Conservation (phyloP, 1,139 yeast genomes). For the Lodderomyces pseudojiufengensis region DNA sequence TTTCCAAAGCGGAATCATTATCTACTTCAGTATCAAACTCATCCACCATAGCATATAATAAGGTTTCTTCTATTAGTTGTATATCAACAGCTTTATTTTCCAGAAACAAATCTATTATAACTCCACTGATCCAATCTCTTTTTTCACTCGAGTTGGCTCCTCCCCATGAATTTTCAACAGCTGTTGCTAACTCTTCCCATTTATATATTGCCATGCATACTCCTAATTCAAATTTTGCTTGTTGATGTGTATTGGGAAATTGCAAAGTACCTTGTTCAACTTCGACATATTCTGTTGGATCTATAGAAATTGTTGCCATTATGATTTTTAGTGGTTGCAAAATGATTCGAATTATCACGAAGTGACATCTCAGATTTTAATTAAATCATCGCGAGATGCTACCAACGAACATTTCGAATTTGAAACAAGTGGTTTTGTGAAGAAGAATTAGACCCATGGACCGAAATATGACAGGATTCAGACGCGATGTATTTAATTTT, state of each 20-base stretch:
- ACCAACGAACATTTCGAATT: too few relatives aligned
- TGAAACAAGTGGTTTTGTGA: too few relatives aligned
- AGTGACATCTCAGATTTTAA: too few relatives aligned
- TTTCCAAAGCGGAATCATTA: conserved; percentile 78
- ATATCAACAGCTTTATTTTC: conserved; percentile 61
- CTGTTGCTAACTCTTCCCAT: conserved; percentile 87
- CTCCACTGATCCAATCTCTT: conserved; percentile 91
- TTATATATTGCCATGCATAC: conserved; percentile 82
- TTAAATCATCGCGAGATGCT: too few relatives aligned
- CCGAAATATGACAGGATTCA: too few relatives aligned
- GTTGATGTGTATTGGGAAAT: conserved; percentile 62
- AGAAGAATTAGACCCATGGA: too few relatives aligned
- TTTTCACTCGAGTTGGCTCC: conserved; percentile 88
- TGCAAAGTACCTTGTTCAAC: conserved; percentile 40
- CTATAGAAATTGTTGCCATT: conserved; percentile 23
- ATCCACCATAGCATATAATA: conserved; percentile 87
- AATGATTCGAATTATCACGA: too few relatives aligned
- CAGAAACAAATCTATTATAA: conserved; percentile 74
- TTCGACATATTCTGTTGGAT: conserved; percentile 46
- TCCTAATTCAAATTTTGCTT: conserved; percentile 88
- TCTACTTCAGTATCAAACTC: conserved; percentile 88
- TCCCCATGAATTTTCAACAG: conserved; percentile 98
- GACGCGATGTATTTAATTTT: too few relatives aligned
- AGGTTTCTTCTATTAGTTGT: conserved; percentile 77
- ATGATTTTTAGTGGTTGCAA: too few relatives aligned